Base-by-base conservation (phyloP, 257 asterid species). In the Gentiana straminea region DNA sequence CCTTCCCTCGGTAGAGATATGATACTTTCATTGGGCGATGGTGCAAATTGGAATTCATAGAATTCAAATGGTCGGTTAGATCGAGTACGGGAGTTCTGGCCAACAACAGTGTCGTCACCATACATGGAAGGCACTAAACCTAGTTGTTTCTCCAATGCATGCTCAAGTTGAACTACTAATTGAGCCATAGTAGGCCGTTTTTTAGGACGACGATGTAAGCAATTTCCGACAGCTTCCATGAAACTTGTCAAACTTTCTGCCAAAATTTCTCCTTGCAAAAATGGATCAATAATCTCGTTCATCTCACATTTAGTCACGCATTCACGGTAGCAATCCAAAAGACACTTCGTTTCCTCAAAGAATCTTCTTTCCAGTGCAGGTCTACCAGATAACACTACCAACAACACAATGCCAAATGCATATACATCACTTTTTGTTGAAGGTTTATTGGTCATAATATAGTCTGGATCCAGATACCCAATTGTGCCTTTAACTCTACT, bases 131-230 rank as follows among this genome's bases (percentile, higher is more conserved):
- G 5, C 24, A 1, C 4, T 5, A 36, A 0, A n/a, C 35, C 35
- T 4, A 35, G 13, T 35, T 67, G 67, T 58, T 33, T 34, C 66
- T 61, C 67, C 59, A 64, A 33, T 11, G 67, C 70, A 38, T 4
- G 35, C 57, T 64, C 67, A 8, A 70, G 75, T 36, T 55, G 64
- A 32, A 35, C 24, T 4, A 44, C 68, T 13, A 70, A 64, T 47
- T 55, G 55, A 60, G 71, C 54, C 75, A 70, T 64, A 12, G 60
- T 50, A 15, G 75, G 70, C 10, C 75, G 67, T 50, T 64, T 34
- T 33, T 53, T 51, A 2, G 70, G 67, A 4, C 35, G 56, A 2
- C 7, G 52, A 24, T 61, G 55, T 59, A 67, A 15, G 53, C 72
- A 61, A 5, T 37, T 46, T 51, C 49, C 58, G 10, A 41, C 13